Conservation (phyloP, 2,329 filamentous ascomycete species). For the Curvularia hawaiiensis region DNA sequence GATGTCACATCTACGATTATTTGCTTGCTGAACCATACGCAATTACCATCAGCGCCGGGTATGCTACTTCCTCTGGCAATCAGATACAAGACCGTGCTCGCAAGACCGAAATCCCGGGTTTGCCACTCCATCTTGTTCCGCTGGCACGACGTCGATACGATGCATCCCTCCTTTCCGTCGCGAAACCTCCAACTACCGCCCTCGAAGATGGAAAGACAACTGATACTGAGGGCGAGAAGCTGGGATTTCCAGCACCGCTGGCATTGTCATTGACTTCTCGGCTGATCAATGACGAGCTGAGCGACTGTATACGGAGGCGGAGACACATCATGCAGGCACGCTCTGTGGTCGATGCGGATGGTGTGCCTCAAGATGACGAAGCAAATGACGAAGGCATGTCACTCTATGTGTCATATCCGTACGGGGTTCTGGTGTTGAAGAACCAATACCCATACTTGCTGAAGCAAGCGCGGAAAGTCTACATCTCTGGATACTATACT, state of each 20-base stretch:
- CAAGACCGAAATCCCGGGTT: constrained; percentile 39
- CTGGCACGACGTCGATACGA: constrained; percentile 43
- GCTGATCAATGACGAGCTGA: constrained; percentile 45
- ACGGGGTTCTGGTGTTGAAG: constrained; percentile 49
- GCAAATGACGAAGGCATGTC: constrained; percentile 41
- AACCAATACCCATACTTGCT: constrained; percentile 47
- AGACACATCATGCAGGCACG: constrained; percentile 22
- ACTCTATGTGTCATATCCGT: constrained; percentile 49
- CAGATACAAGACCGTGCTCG: constrained; percentile 34
- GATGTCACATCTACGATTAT: constrained; percentile 51
- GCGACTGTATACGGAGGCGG: constrained; percentile 35
- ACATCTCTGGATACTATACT: constrained; percentile 49
- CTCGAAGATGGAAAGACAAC: constrained; percentile 18
- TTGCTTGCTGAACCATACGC: constrained; percentile 43
- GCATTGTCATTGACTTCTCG: constrained; percentile 40
- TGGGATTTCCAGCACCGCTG: constrained; percentile 30
- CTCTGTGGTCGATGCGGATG: constrained; percentile 6
- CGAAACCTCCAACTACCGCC: constrained; percentile 31
- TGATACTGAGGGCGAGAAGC: constrained; percentile 13
- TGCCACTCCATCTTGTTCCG: constrained; percentile 45
- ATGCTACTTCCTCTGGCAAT: constrained; percentile 37
- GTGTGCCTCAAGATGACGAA: constrained; percentile 1
- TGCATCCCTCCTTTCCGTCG: constrained; percentile 39
- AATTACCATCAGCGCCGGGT: constrained; percentile 49
- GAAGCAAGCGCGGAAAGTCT: constrained; percentile 48